phyloP scores from a whole-genome alignment of 352 stramenopile genomes.

The Globisporangium okanoganense region DNA sequence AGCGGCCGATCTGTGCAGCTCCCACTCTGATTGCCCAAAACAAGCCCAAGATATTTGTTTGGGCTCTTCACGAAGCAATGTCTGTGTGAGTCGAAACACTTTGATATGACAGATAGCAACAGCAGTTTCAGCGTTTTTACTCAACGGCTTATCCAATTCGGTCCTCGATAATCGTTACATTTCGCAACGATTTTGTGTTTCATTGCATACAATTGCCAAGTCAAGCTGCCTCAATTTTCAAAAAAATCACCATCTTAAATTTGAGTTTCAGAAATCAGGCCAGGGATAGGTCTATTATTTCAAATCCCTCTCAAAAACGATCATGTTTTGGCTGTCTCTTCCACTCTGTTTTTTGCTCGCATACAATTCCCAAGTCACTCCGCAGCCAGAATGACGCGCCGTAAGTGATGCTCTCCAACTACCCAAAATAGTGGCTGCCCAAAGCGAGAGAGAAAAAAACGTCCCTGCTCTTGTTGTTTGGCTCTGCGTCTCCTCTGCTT shows the following conservation, averaged over 20 bases:
- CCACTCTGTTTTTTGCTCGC: not conserved
- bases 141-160: not conserved
- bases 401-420: not conserved
- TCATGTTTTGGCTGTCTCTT: not conserved
- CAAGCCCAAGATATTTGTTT: slow-evolving; percentile 4
- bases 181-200: not conserved
- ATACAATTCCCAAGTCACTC: not conserved
- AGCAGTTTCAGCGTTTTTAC: too few species aligned
- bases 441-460: not conserved
- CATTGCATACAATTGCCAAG: not conserved
- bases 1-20: not conserved
- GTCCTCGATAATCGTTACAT: too few species aligned
- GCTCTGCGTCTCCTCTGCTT: not conserved
- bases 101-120: too few species aligned
- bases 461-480: not conserved
- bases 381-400: not conserved
- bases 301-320: not conserved
- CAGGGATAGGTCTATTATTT: not conserved
- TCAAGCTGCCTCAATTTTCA: not conserved
- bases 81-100: too few species aligned
- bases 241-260: not conserved
- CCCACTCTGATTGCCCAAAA: slow-evolving; percentile 5
- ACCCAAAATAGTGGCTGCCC: not conserved
- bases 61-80: too few species aligned
- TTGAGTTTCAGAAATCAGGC: not conserved